These are phyloP conservation scores for Coriaria nepalensis DNA, from an alignment of 306 rosid genomes.

Conservation along the genomic window DNA sequence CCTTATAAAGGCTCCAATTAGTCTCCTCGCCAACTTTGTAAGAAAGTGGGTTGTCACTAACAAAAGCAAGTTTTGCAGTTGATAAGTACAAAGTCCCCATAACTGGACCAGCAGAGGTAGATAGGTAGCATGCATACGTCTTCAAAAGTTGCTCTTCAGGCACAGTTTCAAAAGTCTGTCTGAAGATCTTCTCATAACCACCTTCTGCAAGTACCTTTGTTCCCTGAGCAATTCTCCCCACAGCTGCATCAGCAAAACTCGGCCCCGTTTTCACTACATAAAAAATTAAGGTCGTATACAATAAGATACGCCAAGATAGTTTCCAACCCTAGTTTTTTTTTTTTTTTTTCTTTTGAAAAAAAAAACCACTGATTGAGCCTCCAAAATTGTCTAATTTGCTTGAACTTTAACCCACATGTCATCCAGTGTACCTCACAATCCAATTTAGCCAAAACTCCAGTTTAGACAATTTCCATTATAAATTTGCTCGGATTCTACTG, in stretches of 20 bases:
- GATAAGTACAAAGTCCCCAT: conserved; percentile 84
- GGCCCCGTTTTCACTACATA: conserved; percentile 79
- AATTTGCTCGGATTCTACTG: too few species aligned
- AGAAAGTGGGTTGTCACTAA: conserved; percentile 87
- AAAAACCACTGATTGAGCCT: too few species aligned
- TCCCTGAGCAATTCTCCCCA: conserved; percentile 89
- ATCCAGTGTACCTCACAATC: too few species aligned
- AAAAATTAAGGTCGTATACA: conserved; percentile 1
- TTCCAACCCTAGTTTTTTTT: too few species aligned
- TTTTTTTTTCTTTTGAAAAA: too few species aligned
- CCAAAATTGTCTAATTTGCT: too few species aligned
- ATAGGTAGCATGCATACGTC: conserved; percentile 79
- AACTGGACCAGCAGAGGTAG: conserved; percentile 98
- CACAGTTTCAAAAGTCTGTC: conserved; percentile 62
- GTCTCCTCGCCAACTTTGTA: conserved; percentile 52
- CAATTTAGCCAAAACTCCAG: too few species aligned
- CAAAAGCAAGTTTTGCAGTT: conserved; percentile 78
- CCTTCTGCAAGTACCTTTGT: conserved; percentile 97
- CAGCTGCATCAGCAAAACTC: conserved; percentile 93
- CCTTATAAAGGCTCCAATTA: conserved; percentile 93
- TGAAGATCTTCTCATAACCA: conserved; percentile 88
- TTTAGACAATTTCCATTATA: too few species aligned
- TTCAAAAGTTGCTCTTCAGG: conserved; percentile 74
- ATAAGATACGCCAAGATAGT: too few species aligned
- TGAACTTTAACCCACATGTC: too few species aligned